Conservation (phyloP, 768 basidiomycete species). For the Cubamyces sp. region DNA sequence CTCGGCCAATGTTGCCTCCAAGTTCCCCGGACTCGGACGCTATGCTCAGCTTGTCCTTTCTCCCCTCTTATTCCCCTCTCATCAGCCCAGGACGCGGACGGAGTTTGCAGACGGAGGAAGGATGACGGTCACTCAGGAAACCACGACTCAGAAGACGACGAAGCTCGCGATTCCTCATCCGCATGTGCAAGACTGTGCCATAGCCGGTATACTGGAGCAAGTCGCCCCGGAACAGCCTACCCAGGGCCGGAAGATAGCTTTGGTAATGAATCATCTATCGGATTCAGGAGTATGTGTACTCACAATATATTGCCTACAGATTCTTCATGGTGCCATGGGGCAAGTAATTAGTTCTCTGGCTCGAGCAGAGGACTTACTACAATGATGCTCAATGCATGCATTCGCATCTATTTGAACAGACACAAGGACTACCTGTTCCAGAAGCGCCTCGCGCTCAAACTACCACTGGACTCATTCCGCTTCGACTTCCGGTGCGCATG, state of each 20-base stretch:
- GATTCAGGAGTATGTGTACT: neutral
- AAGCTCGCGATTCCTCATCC: conserved; percentile 26
- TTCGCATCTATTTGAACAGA: conserved; percentile 41
- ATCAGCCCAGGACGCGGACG: neutral
- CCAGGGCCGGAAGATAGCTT: conserved; percentile 61
- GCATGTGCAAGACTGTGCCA: conserved; percentile 11
- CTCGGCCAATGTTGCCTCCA: neutral
- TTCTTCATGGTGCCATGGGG: conserved; percentile 83
- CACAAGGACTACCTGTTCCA: conserved; percentile 88
- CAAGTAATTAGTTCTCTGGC: conserved; percentile 36
- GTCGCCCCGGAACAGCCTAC: conserved; percentile 52
- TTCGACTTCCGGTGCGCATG: conserved; percentile 80
- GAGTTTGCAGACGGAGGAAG: neutral
- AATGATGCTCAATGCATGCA: too few species aligned
- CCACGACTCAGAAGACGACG: conserved; percentile 32
- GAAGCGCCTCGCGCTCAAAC: conserved; percentile 62
- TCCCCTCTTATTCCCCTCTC: neutral
- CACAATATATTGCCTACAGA: conserved; percentile 46
- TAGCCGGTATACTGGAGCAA: conserved; percentile 62
- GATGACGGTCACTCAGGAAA: conserved; percentile 11
- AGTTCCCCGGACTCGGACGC: neutral
- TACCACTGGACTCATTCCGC: conserved; percentile 81
- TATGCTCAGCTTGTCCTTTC: neutral
- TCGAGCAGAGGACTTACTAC: neutral
- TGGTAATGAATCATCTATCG: conserved; percentile 49